Evolutionary conservation across 345 rosid genomes (phyloP).

Genomic region (Nephelium lappaceum): DNA sequence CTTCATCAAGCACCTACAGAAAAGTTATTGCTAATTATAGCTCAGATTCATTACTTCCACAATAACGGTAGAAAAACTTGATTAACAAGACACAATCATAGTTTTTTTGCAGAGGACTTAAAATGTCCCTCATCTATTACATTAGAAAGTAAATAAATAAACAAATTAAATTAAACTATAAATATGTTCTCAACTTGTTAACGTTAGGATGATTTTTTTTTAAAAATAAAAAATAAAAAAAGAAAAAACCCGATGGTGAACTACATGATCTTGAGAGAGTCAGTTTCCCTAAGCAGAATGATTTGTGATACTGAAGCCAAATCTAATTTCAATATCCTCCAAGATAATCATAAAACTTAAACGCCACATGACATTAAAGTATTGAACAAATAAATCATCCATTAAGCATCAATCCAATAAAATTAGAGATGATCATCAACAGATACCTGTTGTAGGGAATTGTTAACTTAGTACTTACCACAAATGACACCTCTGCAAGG

Average conservation of each 20-base stretch:
- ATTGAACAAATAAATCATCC: background rate
- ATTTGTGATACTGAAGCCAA: background rate
- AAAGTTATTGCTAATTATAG: background rate
- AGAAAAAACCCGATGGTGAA: background rate
- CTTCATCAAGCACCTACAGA: slow-evolving; percentile 93
- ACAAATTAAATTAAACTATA: background rate
- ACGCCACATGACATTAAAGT: background rate
- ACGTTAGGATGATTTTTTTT: background rate
- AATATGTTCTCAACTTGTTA: background rate
- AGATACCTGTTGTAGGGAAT: background rate
- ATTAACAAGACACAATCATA: background rate
- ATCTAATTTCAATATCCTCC: background rate
- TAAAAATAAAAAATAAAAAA: too few relatives aligned
- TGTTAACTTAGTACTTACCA: slow-evolving; percentile 54
- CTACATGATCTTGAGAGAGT: background rate
- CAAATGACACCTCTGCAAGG: slow-evolving; percentile 78
- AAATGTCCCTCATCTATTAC: background rate
- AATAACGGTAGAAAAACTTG: background rate
- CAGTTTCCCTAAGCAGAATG: background rate
- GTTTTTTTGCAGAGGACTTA: background rate
- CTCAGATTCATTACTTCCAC: background rate
- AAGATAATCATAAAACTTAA: background rate
- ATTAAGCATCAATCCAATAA: background rate
- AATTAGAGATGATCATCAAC: background rate
- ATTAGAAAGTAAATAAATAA: background rate